These are phyloP conservation scores for Akanthomyces lecanii DNA, from an alignment of 2,329 filamentous ascomycete genomes.

Conservation along the genomic window DNA sequence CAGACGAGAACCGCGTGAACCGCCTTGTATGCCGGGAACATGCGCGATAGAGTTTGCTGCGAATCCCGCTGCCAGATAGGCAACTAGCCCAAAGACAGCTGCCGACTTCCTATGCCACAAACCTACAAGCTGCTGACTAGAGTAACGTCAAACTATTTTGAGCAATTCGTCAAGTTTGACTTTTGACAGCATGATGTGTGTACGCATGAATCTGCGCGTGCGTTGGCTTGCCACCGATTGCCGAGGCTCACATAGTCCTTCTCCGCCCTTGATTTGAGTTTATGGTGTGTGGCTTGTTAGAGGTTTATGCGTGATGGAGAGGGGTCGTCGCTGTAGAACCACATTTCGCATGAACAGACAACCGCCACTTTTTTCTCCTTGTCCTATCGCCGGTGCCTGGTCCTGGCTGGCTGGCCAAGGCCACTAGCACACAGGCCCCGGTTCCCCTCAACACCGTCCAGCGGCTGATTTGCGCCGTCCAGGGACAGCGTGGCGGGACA, in stretches of 20 bases:
- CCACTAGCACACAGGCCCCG: background rate
- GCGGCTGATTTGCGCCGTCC: background rate
- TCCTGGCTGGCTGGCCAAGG: too few relatives aligned
- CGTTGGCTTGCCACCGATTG: background rate
- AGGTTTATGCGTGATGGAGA: background rate
- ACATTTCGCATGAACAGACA: background rate
- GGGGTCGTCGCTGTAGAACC: background rate
- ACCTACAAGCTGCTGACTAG: background rate
- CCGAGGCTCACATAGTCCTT: background rate
- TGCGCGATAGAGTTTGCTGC: background rate
- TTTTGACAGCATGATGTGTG: background rate
- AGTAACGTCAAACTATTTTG: background rate
- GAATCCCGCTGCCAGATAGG: too few relatives aligned
- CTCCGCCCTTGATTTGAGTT: background rate
- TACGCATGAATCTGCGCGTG: background rate
- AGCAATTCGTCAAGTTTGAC: too few relatives aligned
- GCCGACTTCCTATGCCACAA: too few relatives aligned
- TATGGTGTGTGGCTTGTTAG: background rate
- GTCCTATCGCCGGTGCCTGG: too few relatives aligned
- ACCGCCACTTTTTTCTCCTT: background rate
- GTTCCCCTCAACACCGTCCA: background rate
- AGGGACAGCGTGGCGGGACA: background rate
- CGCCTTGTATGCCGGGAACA: background rate
- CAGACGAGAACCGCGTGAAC: background rate
- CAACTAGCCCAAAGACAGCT: too few relatives aligned